Evolutionary conservation across 129 eudicot genomes (phyloP), one percentile per base, ranked within the genome.

Genomic region (Pittosporum tobira): DNA sequence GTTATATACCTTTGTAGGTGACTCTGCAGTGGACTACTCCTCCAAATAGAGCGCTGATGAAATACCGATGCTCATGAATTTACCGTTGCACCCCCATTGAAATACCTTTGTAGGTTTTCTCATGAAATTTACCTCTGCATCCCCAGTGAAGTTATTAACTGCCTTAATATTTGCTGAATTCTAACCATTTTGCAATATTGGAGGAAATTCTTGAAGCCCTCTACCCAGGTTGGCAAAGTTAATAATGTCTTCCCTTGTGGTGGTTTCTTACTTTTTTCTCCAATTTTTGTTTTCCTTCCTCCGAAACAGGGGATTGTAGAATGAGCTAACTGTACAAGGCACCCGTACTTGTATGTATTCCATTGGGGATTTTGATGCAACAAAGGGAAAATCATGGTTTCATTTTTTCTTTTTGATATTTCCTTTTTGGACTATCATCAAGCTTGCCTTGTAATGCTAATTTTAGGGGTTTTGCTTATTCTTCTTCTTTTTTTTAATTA

Each of bases 11-110:
- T 37, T 4, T 62, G 8, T 23, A 77, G 82, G 75, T 67, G 75
- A 77, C 44, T 63, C 82, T 11, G 66, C 31, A 20, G 34, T 77
- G 48, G 74, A 71, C 3, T 77, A 44, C 57, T 57, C 72, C 11
- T 26, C 51, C 66, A 67, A 44, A 31, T 23, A 8, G 45, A 29
- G 47, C 13, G 20, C 25, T 1, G 62, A 62, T 56, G 74, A 54
- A 58, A 57, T 44, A 23, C 71, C 57, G 4, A 21, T 48, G 28
- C 74, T 51, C 57, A 36, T 13, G 57, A 61, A 55, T 64, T 22
- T 65, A n/a, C n/a, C n/a, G n/a, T n/a, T n/a, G n/a, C n/a, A n/a
- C 23, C 13, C 68, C n/a, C 56, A 30, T 10, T 62, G 46, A 16
- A 8, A 46, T 6, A 29, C 38, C 25, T n/a, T n/a, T n/a, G n/a